These are phyloP conservation scores for Chlamydomonas eustigma DNA, from an alignment of 139 green algal species.

Conservation along the genomic window DNA sequence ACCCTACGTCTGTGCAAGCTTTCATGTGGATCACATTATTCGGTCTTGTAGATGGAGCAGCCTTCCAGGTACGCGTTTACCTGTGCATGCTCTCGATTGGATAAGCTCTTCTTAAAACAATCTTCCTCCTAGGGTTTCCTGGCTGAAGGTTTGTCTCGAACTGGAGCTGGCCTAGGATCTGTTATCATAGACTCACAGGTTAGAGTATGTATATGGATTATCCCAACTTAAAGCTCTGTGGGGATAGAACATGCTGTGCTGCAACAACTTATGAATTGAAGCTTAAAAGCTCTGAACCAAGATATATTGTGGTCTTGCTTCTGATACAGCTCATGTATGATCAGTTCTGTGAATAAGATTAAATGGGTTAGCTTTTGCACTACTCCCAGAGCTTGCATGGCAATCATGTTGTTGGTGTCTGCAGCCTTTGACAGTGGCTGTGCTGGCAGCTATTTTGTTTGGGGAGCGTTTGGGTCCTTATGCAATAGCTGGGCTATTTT, in stretches of 20 bases:
- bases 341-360: no score
- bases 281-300: no score
- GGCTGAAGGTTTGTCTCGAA: slow-evolving; percentile 82
- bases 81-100: neutral
- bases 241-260: no score
- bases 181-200: slow-evolving; percentile 29
- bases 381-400: no score
- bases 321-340: no score
- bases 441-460: slow-evolving; percentile 90
- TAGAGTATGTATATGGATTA: no score
- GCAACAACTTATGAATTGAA: no score
- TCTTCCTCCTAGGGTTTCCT: slow-evolving; percentile 73
- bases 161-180: slow-evolving; percentile 58
- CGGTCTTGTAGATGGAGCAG: slow-evolving; percentile 83
- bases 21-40: slow-evolving; percentile 87
- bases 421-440: slow-evolving; percentile 58
- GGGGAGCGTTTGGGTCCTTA: slow-evolving; percentile 62
- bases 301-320: no score
- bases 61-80: slow-evolving; percentile 77
- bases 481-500: slow-evolving; percentile 52
- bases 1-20: slow-evolving; percentile 56
- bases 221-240: no score
- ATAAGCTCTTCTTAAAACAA: neutral
- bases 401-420: no score
- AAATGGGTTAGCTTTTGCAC: no score